These are phyloP conservation scores for Debaryomyces udenii DNA, from an alignment of 1,139 yeast species.

Conservation along the genomic window DNA sequence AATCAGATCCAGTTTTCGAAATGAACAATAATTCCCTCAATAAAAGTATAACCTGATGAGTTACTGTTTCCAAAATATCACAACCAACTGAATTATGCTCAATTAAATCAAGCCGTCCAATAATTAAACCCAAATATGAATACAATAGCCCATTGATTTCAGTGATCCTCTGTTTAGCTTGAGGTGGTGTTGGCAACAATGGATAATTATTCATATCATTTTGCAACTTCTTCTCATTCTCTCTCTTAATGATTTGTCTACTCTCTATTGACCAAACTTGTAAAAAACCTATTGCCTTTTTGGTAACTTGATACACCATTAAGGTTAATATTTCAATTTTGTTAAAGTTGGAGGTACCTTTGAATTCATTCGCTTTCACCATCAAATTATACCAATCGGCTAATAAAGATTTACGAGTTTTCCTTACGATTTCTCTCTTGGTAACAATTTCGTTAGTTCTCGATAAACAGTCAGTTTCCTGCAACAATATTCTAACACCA, in stretches of 20 bases:
- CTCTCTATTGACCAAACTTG: conserved; percentile 75
- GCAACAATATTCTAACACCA: conserved; percentile 78
- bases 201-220: conserved; percentile 48
- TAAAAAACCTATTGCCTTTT: conserved; percentile 72
- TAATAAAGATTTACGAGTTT: conserved; percentile 73
- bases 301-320: conserved; percentile 72
- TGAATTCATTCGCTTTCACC: conserved; percentile 82
- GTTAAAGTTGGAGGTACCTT: conserved; percentile 65
- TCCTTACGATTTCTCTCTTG: conserved; percentile 67
- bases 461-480: conserved; percentile 81
- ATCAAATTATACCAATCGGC: conserved; percentile 92
- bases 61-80: conserved; percentile 63
- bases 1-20: conserved; percentile 56
- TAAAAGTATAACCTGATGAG: conserved; percentile 68
- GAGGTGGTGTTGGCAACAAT: conserved; percentile 58
- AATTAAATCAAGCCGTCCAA: conserved; percentile 73
- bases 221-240: conserved; percentile 38
- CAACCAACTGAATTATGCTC: conserved; percentile 75
- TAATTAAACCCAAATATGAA: conserved; percentile 68
- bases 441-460: conserved; percentile 80
- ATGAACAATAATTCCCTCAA: conserved; percentile 66
- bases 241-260: conserved; percentile 40
- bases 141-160: conserved; percentile 74
- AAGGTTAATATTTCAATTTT: conserved; percentile 73
- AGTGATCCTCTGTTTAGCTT: conserved; percentile 68